Conservation (phyloP, 768 basidiomycete species). For the Phylloporus sp. region DNA sequence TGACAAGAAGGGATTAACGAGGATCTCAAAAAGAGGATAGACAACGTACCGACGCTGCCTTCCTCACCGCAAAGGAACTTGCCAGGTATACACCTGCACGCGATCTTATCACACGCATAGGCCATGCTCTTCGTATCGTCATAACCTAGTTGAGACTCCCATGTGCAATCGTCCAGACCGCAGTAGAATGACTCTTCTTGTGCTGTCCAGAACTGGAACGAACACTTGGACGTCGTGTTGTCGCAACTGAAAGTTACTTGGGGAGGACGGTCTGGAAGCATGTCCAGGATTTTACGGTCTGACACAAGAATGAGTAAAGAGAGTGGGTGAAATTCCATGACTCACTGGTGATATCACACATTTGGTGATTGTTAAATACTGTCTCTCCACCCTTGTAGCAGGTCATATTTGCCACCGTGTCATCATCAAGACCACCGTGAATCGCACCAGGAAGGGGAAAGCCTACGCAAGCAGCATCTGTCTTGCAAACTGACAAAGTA, state of each 20-base stretch:
- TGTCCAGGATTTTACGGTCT: slow-evolving; percentile 95
- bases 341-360: slow-evolving; percentile 98
- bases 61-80: slow-evolving; percentile 95
- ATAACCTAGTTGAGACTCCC: slow-evolving; percentile 45
- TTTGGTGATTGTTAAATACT: slow-evolving; percentile 93
- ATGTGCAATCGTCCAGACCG: slow-evolving; percentile 67
- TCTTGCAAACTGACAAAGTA: slow-evolving; percentile 71
- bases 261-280: slow-evolving; percentile 84
- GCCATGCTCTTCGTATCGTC: slow-evolving; percentile 67
- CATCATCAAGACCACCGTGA: slow-evolving; percentile 38
- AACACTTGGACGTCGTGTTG: slow-evolving; percentile 56
- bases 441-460: slow-evolving; percentile 63
- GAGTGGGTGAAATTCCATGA: slow-evolving; percentile 6
- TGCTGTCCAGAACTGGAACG: slow-evolving; percentile 98
- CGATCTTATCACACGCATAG: slow-evolving; percentile 79
- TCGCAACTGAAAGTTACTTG: slow-evolving; percentile 97
- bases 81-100: slow-evolving; percentile 90
- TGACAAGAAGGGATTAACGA: neutral
- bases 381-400: slow-evolving; percentile 93
- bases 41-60: slow-evolving; percentile 80
- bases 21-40: neutral
- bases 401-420: slow-evolving; percentile 64
- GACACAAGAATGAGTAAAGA: slow-evolving; percentile 1
- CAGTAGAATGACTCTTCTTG: slow-evolving; percentile 96
- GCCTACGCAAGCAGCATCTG: slow-evolving; percentile 69